phyloP scores from a whole-genome alignment of 257 asterid genomes.

The Solanum sparsipilum region DNA sequence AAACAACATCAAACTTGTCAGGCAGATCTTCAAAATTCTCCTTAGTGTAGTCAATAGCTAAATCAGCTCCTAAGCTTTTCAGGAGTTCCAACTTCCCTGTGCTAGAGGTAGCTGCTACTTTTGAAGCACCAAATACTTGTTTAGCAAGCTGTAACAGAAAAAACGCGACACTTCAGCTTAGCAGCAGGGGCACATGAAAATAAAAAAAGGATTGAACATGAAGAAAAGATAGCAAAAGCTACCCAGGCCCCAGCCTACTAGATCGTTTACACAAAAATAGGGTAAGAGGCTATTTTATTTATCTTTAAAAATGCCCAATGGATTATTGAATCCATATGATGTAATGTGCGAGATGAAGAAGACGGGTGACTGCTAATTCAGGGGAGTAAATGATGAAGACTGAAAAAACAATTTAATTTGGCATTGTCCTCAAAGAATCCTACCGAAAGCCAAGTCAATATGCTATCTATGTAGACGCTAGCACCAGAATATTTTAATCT shows the following conservation, averaged over 20 bases:
- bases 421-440: not conserved
- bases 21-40: constrained; percentile 57
- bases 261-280: not conserved
- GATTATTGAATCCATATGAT: not conserved
- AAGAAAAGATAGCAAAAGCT: not conserved
- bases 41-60: constrained; percentile 82
- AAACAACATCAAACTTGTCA: constrained; percentile 73
- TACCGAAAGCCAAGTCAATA: not conserved
- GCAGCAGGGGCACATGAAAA: not conserved
- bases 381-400: not conserved
- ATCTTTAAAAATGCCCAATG: not conserved
- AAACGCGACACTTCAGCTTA: not conserved
- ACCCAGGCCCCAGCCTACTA: not conserved
- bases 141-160: constrained; percentile 56
- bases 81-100: constrained; percentile 51
- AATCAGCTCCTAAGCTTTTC: constrained; percentile 73
- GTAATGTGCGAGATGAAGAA: not conserved
- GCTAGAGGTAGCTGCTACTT: constrained; percentile 79
- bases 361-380: not conserved
- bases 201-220: not conserved
- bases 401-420: not conserved
- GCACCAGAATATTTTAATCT: not conserved
- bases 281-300: not conserved
- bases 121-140: constrained; percentile 84
- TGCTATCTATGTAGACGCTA: not conserved